phyloP scores from a whole-genome alignment of 2,329 filamentous ascomycete genomes.

The Fusarium sp. region DNA sequence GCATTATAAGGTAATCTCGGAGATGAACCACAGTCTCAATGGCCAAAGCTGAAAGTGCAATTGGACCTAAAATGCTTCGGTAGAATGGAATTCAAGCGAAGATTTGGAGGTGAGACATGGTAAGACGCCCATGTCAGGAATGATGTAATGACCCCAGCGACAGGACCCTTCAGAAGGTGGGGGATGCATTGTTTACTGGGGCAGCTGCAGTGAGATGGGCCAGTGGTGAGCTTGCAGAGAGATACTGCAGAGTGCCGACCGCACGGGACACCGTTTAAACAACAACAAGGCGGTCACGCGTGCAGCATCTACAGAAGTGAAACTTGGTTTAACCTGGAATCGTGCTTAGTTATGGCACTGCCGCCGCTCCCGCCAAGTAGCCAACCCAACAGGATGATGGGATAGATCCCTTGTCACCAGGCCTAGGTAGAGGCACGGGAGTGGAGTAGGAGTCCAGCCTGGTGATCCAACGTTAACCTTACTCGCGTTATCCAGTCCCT shows the following conservation, averaged over 20 bases:
- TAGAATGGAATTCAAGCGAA: slow-evolving; percentile 1
- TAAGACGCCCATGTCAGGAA: slow-evolving; percentile 1
- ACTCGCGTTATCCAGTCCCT: slow-evolving; percentile 7
- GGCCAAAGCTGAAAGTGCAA: not conserved
- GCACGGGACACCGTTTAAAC: slow-evolving; percentile 17
- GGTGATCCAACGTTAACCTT: slow-evolving; percentile 20
- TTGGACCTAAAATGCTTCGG: slow-evolving; percentile 7
- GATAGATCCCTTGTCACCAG: slow-evolving; percentile 13
- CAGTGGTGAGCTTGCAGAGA: not conserved
- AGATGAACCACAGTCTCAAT: not conserved
- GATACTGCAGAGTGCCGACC: not conserved
- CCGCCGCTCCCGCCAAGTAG: slow-evolving; percentile 16
- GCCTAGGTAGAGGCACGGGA: not conserved
- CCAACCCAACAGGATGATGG: not conserved
- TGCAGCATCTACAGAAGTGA: slow-evolving; percentile 18
- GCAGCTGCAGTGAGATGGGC: slow-evolving; percentile 2
- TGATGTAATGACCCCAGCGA: slow-evolving; percentile 18
- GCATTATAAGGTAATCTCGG: slow-evolving; percentile 3
- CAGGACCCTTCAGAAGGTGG: slow-evolving; percentile 16
- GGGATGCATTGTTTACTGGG: slow-evolving; percentile 7
- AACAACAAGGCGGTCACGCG: slow-evolving; percentile 16
- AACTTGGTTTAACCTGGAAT: slow-evolving; percentile 16
- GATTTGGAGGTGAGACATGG: slow-evolving; percentile 16
- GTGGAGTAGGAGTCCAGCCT: slow-evolving; percentile 1
- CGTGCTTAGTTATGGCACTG: not conserved